Evolutionary conservation across 73 alveolate species (phyloP).

Genomic region (Uronychia binucleata): DNA sequence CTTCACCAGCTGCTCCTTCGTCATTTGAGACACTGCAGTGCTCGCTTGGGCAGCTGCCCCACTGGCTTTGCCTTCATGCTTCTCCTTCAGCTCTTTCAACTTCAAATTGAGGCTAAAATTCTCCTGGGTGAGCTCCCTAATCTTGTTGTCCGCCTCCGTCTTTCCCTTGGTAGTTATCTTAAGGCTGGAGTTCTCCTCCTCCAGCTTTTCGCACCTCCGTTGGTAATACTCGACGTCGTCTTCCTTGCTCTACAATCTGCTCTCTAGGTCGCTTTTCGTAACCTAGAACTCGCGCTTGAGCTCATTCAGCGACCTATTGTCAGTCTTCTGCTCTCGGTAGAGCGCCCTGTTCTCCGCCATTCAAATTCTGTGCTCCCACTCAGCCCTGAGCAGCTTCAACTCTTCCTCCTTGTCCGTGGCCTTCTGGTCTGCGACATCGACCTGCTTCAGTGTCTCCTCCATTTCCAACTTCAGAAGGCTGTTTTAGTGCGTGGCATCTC

Average conservation of each 20-base stretch:
- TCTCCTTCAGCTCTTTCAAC: conserved; percentile 16
- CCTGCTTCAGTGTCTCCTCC: conserved; percentile 66
- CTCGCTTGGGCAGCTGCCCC: neutral
- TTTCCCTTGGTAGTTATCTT: conserved; percentile 25
- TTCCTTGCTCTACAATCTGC: conserved; percentile 21
- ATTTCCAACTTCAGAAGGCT: conserved; percentile 59
- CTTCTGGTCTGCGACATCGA: conserved; percentile 67
- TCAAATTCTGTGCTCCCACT: conserved; percentile 55
- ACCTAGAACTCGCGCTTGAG: conserved; percentile 46
- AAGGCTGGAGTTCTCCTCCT: conserved; percentile 52
- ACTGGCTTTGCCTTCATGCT: conserved; percentile 24
- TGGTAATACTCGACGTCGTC: conserved; percentile 51
- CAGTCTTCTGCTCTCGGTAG: conserved; percentile 20
- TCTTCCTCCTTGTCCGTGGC: conserved; percentile 66
- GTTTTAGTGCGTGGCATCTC: conserved; percentile 46
- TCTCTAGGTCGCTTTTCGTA: conserved; percentile 47
- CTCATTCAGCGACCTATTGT: conserved; percentile 42
- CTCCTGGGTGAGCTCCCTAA: conserved; percentile 27
- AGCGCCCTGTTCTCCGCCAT: conserved; percentile 40
- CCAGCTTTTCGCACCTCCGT: conserved; percentile 36
- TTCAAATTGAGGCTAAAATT: neutral
- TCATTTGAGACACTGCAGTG: conserved; percentile 11
- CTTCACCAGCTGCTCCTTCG: conserved; percentile 41
- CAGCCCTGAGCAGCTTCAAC: conserved; percentile 33
- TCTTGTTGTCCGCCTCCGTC: conserved; percentile 3